phyloP scores from a whole-genome alignment of 805 yeast species.

The Zygoascus biomembranicola region DNA sequence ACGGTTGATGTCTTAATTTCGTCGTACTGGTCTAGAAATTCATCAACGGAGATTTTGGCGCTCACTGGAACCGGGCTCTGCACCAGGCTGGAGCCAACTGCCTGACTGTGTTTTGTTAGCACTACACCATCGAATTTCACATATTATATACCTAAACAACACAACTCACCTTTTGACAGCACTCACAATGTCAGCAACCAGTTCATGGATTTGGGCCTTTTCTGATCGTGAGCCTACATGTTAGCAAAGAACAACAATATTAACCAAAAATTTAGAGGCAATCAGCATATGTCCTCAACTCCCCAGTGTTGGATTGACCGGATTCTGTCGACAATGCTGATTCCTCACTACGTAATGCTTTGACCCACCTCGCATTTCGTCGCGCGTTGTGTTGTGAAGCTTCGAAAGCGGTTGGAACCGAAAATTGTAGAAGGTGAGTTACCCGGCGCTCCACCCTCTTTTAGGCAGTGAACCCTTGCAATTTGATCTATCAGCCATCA shows the following conservation, averaged over 20 bases:
- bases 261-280: too few relatives aligned
- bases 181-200: background rate
- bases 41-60: background rate
- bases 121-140: too few relatives aligned
- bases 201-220: background rate
- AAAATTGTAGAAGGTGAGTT: background rate
- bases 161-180: background rate
- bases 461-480: too few relatives aligned
- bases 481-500: too few relatives aligned
- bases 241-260: background rate
- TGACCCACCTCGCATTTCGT: background rate
- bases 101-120: background rate
- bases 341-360: background rate
- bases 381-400: background rate
- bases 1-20: slow-evolving; percentile 3
- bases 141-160: background rate
- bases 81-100: background rate
- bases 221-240: background rate
- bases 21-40: slow-evolving; percentile 1
- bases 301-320: too few relatives aligned
- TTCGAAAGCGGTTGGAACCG: background rate
- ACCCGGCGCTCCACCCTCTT: background rate
- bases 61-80: background rate
- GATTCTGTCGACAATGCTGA: background rate
- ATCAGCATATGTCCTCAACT: too few relatives aligned